Evolutionary conservation across 352 stramenopile species (phyloP).

Genomic region (Phytophthora capsici): DNA sequence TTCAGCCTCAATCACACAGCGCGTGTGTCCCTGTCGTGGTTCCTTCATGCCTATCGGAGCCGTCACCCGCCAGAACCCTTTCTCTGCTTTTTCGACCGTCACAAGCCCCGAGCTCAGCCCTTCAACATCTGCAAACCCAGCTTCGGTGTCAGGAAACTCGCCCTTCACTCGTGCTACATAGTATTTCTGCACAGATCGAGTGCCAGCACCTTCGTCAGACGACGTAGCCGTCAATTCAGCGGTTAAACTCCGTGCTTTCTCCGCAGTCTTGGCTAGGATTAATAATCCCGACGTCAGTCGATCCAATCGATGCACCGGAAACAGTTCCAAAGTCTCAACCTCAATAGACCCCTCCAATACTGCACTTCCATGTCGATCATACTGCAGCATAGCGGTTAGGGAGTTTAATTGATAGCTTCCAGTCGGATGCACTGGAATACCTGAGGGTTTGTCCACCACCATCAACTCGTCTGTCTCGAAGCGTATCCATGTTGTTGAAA

Average conservation of each 20-base stretch:
- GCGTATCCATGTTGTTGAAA: conserved; percentile 45
- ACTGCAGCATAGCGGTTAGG: conserved; percentile 62
- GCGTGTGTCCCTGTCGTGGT: conserved; percentile 31
- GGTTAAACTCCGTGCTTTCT: conserved; percentile 50
- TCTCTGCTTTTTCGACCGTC: conserved; percentile 10
- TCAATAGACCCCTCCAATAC: conserved; percentile 12
- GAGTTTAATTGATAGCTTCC: conserved; percentile 93
- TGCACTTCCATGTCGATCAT: conserved; percentile 15
- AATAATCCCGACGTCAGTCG: conserved; percentile 89
- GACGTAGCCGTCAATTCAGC: conserved; percentile 43
- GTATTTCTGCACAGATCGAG: conserved; percentile 51
- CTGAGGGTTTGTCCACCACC: conserved; percentile 85
- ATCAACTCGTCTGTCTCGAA: conserved; percentile 58
- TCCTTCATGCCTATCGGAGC: conserved; percentile 45
- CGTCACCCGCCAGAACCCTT: conserved; percentile 45
- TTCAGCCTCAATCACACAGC: conserved; percentile 28
- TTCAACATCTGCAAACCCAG: conserved; percentile 15
- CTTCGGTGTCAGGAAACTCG: conserved; percentile 40
- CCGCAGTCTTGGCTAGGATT: conserved; percentile 56
- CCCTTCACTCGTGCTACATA: conserved; percentile 61
- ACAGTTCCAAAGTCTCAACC: conserved; percentile 44
- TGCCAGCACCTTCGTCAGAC: conserved; percentile 14
- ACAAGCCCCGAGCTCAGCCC: conserved; percentile 24
- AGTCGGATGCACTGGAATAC: conserved; percentile 92
- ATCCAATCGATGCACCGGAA: conserved; percentile 94